Conservation (phyloP, 2,329 filamentous ascomycete species). For the Stemphylium beticola region DNA sequence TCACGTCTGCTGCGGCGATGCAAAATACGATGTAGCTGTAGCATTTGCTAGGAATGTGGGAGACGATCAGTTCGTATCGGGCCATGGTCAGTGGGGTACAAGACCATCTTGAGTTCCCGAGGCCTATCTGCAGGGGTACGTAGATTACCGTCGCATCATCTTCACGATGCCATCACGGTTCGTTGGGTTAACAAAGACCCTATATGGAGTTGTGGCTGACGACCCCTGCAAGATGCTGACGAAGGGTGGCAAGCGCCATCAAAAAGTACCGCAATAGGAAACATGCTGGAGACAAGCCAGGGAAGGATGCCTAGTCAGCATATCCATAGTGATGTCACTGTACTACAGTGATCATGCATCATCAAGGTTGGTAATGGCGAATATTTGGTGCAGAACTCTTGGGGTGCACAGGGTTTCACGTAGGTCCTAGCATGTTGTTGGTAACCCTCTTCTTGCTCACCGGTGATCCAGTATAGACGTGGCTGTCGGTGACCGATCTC, state of each 20-base stretch:
- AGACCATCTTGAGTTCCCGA: background rate
- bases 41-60: background rate
- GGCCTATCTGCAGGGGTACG: background rate
- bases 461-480: slow-evolving; percentile 33
- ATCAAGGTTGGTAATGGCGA: background rate
- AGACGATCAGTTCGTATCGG: background rate
- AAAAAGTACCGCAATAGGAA: background rate
- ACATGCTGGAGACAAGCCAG: background rate
- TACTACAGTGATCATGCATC: background rate
- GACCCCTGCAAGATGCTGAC: slow-evolving; percentile 8
- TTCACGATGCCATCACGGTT: background rate
- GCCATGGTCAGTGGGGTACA: background rate
- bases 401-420: background rate
- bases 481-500: slow-evolving; percentile 24
- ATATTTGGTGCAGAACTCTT: background rate
- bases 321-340: background rate
- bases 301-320: background rate
- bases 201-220: slow-evolving; percentile 2
- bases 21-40: slow-evolving; percentile 5
- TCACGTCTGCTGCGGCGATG: background rate
- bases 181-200: background rate
- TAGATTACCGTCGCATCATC: background rate
- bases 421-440: background rate
- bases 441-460: slow-evolving; percentile 25
- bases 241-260: slow-evolving; percentile 1